Evolutionary conservation across 495 filamentous ascomycete genomes (phyloP), one percentile per base, ranked within the genome.

Genomic region (Daldinia vernicosa): DNA sequence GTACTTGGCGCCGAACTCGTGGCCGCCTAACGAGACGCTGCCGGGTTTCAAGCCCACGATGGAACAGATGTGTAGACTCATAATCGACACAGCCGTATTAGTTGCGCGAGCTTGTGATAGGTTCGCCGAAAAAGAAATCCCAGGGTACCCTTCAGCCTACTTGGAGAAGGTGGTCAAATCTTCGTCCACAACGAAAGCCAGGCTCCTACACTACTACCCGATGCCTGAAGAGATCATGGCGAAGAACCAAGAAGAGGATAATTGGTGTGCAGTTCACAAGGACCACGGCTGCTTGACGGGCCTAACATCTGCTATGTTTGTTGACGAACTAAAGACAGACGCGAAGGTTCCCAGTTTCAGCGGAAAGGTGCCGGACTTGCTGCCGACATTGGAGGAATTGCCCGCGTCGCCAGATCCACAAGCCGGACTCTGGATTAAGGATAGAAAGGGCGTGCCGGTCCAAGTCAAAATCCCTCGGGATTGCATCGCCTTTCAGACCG

Each of bases 191-290:
- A 97, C 93, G 35, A 98, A 99, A 80, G 96, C 95, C 17, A 84
- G 95, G 8, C 83, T 99, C 50, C 83, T 98, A 65, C 95, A 99
- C 81, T 99, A 99, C 80, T 99, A 94, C 74, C 96, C 92, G 4
- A 80, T 86, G 60, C 81, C 85, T 1, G 69, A 78, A 1, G 67
- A 66, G 19, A 60, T 35, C 8, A 66, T 74, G 15, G 69, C 66
- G 8, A 69, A 71, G 27, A 68, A 67, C 3, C 73, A 77, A n/a
- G 86, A 88, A 37, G 89, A 91, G 62, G 95, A 98, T 77, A 92
- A 94, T 77, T 99, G 95, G 95, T 99, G 95, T 79, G 92, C 94
- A 3, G 97, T 93, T 2, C 96, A 99, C 77, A 81, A 95, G 54
- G 95, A 97, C 77, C 93, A 97, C 70, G 93, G 95, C 55, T 98